Evolutionary conservation across 768 basidiomycete species (phyloP).

Genomic region (Leccinum pellstonianum): DNA sequence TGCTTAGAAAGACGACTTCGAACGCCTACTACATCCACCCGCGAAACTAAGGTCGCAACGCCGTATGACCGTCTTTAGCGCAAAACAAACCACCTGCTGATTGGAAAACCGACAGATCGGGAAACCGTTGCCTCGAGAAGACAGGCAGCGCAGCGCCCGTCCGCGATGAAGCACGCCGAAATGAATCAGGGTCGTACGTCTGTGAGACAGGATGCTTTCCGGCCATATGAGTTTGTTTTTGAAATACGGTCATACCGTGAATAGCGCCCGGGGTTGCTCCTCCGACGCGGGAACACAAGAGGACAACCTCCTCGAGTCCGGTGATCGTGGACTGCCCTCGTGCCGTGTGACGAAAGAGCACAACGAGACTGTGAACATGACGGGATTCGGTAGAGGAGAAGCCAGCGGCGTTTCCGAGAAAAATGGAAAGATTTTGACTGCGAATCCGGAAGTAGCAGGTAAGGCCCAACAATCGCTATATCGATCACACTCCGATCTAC

Average conservation of each 20-base stretch:
- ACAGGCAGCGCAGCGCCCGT: conserved; percentile 3
- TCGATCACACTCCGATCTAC: conserved; percentile 28
- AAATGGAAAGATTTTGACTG: conserved; percentile 22
- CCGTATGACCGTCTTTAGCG: conserved; percentile 6
- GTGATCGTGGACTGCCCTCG: conserved; percentile 6
- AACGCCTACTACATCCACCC: not conserved
- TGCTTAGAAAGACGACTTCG: not conserved
- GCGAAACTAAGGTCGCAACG: not conserved
- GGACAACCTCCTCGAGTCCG: not conserved
- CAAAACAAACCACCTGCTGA: conserved; percentile 3
- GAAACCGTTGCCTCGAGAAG: conserved; percentile 18
- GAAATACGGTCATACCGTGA: conserved; percentile 1
- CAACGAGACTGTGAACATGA: conserved; percentile 1
- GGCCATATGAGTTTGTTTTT: conserved; percentile 1
- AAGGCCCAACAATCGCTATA: conserved; percentile 25
- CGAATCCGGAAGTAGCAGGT: conserved; percentile 29
- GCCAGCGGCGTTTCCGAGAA: conserved; percentile 26
- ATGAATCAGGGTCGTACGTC: conserved; percentile 30
- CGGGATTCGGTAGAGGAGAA: conserved; percentile 14
- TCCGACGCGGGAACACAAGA: conserved; percentile 3
- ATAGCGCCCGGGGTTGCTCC: not conserved
- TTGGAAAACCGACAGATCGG: conserved; percentile 13
- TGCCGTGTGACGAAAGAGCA: not conserved
- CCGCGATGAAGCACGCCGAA: conserved; percentile 26
- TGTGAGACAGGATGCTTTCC: conserved; percentile 4